Evolutionary conservation across 164 flowering plant species (phyloP).

Genomic region (Houttuynia cordata): DNA sequence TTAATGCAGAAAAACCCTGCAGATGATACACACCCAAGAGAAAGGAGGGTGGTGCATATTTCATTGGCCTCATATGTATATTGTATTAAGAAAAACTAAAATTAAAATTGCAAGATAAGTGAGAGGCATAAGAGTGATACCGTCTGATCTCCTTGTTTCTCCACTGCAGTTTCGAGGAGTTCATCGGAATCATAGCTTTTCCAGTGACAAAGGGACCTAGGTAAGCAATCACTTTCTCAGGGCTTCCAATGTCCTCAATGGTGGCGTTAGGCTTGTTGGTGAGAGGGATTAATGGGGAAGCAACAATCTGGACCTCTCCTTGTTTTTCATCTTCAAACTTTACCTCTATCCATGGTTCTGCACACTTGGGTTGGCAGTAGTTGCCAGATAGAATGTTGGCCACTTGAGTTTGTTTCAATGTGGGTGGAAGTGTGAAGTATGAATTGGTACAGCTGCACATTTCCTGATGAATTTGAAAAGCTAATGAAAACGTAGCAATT

Average conservation of each 20-base stretch:
- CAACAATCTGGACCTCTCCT: slow-evolving; percentile 91
- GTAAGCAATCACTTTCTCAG: slow-evolving; percentile 87
- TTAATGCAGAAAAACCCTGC: no score
- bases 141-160: slow-evolving; percentile 74
- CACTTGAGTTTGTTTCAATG: slow-evolving; percentile 75
- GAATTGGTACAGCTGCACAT: slow-evolving; percentile 90
- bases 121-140: slow-evolving; percentile 19
- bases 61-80: no score
- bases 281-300: slow-evolving; percentile 78
- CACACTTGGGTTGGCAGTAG: slow-evolving; percentile 97
- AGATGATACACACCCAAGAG: no score
- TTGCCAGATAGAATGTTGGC: slow-evolving; percentile 95
- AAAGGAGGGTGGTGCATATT: no score
- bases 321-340: slow-evolving; percentile 89
- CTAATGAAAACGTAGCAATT: neutral
- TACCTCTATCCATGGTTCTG: slow-evolving; percentile 99
- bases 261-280: slow-evolving; percentile 87
- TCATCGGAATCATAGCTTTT: slow-evolving; percentile 82
- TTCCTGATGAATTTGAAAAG: slow-evolving; percentile 37
- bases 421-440: slow-evolving; percentile 76
- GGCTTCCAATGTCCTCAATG: slow-evolving; percentile 87
- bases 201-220: slow-evolving; percentile 98
- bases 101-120: no score
- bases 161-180: slow-evolving; percentile 56
- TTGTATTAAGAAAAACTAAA: no score